Percentiles rank a stretch among this genome's conserved stretches.
These are phyloP conservation scores for Penicillium sp. DNA, from an alignment of 2,329 filamentous ascomycete species.

Conservation along the genomic window DNA sequence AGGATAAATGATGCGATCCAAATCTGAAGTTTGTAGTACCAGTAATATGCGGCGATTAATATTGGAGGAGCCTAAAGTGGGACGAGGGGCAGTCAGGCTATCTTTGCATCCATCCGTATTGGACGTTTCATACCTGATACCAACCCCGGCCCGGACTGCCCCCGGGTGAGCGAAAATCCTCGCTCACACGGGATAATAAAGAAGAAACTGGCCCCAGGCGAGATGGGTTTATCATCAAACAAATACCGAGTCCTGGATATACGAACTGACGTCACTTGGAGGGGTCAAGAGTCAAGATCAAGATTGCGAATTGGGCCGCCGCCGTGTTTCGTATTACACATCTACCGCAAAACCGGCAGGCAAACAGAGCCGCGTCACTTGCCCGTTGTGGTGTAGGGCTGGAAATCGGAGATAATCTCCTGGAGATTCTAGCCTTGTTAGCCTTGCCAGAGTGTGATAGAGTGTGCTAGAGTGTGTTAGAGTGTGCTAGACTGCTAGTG, in stretches of 20 bases:
- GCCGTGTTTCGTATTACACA: too few species aligned
- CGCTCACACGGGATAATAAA: conserved; percentile 1
- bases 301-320: neutral
- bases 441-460: too few species aligned
- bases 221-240: neutral
- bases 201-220: neutral
- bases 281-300: too few species aligned
- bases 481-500: too few species aligned
- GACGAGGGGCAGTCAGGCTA: neutral
- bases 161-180: neutral
- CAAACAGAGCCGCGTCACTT: too few species aligned
- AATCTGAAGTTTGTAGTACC: too few species aligned
- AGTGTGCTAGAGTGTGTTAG: too few species aligned
- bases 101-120: neutral
- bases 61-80: conserved; percentile 3
- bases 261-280: neutral
- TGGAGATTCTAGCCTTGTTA: too few species aligned
- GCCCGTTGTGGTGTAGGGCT: too few species aligned
- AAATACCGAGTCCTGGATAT: neutral
- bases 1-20: too few species aligned
- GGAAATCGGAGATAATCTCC: too few species aligned
- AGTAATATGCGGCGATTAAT: neutral
- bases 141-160: neutral
- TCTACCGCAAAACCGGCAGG: too few species aligned
- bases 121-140: conserved; percentile 3